Conservation (phyloP, 2,329 filamentous ascomycete species). For the Aureobasidium uvarum region DNA sequence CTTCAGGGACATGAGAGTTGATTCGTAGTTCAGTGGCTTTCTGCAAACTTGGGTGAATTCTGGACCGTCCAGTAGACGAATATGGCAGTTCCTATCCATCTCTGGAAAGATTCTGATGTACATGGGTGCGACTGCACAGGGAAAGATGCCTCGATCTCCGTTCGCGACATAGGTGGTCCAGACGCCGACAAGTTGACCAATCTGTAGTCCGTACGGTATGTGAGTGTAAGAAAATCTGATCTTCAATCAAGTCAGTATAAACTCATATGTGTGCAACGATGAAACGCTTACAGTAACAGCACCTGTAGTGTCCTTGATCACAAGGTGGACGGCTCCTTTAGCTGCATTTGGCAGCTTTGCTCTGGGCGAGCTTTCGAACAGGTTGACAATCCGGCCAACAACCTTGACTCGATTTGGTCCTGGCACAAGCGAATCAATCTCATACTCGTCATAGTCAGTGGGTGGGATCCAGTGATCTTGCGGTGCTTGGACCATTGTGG, state of each 20-base stretch:
- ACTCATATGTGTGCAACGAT: not conserved
- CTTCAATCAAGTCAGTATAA: slow-evolving; percentile 35
- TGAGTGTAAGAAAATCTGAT: slow-evolving; percentile 54
- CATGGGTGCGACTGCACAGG: slow-evolving; percentile 48
- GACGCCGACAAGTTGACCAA: slow-evolving; percentile 57
- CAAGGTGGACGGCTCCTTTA: slow-evolving; percentile 53
- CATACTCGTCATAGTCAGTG: slow-evolving; percentile 46
- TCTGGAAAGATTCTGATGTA: slow-evolving; percentile 60
- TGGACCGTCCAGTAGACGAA: slow-evolving; percentile 54
- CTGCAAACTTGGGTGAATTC: slow-evolving; percentile 48
- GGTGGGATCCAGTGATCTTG: slow-evolving; percentile 49
- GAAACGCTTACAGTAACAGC: slow-evolving; percentile 50
- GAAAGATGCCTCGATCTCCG: slow-evolving; percentile 44
- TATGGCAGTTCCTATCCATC: slow-evolving; percentile 53
- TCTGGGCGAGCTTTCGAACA: slow-evolving; percentile 47
- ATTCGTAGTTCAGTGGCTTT: slow-evolving; percentile 47
- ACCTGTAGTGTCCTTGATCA: slow-evolving; percentile 57
- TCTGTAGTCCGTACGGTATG: slow-evolving; percentile 44
- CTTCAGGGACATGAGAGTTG: slow-evolving; percentile 56
- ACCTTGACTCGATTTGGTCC: slow-evolving; percentile 54
- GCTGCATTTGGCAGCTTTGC: slow-evolving; percentile 48
- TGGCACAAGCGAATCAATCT: slow-evolving; percentile 50
- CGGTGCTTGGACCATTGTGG: slow-evolving; percentile 31
- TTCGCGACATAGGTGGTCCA: slow-evolving; percentile 59
- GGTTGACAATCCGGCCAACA: slow-evolving; percentile 57